Base-by-base conservation (phyloP, 2,329 filamentous ascomycete species). In the Pseudogymnoascus sp. region DNA sequence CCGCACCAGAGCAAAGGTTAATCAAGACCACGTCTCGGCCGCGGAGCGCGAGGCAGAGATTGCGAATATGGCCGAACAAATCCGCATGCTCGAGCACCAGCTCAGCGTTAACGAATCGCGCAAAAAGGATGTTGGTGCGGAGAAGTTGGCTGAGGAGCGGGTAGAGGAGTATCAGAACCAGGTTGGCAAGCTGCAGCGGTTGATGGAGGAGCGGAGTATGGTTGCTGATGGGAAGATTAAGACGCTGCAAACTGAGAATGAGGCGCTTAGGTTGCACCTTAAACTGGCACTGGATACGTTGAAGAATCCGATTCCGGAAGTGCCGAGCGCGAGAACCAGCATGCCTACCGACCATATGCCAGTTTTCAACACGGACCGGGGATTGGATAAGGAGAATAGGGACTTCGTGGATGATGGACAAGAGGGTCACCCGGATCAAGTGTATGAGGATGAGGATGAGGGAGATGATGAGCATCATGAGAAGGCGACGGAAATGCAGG, bases 41-140 rank as follows among this genome's bases (percentile, higher is more conserved):
- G 94, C 92, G 0, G 90, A 97, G 75, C 86, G 95, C 65, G 94
- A 99, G 73, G 91, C 90, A 3, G 90, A 97, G 73, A 96, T 99
- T 68, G 79, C 83, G 1, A 89, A 91, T 69, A 97, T 99, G 94
- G 87, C 90, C 8, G 92, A 96, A 69, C 94, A 95, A 65, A 99
- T 99, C 66, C 89, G 91, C 18, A 75, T 80, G 26, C 79, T 99
- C 58, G 58, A 60, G 13, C 41, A 57, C 9, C 92, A 97, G 72
- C 80, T 95, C 63, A 90, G 77, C 7, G 83, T 88, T 21, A 82
- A 81, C 8, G 83, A 89, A 68, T 82, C 78, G 57, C 76, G 78
- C 63, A 83, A 79, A 66, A 83, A 80, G 58, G 90, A 94, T 73
- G 86, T 89, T 71, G 89, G 92, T 67, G 85, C 90, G 65, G 88